phyloP scores from a whole-genome alignment of 306 rosid genomes.

The Ochetophila trinervis region DNA sequence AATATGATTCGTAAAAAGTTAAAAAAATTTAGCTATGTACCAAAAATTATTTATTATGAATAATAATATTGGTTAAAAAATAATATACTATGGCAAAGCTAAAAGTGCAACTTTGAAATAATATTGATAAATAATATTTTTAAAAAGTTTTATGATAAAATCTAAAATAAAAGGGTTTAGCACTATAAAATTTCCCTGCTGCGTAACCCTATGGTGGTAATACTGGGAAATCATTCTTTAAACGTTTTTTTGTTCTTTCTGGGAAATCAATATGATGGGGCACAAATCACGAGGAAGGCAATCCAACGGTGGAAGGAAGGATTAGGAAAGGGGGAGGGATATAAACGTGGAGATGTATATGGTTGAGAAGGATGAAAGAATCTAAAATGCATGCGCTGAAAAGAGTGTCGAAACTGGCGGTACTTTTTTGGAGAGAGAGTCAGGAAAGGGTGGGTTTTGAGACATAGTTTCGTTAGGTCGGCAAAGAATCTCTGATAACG shows the following conservation, averaged over 20 bases:
- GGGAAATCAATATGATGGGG: not conserved
- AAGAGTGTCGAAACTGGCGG: not conserved
- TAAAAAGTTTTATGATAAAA: too few relatives aligned
- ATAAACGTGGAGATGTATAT: not conserved
- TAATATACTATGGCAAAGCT: too few relatives aligned
- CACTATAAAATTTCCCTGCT: too few relatives aligned
- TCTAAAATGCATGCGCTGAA: slow-evolving; percentile 3
- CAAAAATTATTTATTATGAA: too few relatives aligned
- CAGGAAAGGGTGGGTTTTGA: not conserved
- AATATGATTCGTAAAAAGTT: too few relatives aligned
- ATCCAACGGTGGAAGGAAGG: slow-evolving; percentile 20
- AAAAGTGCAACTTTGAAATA: too few relatives aligned
- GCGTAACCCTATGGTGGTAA: too few relatives aligned
- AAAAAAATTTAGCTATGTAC: too few relatives aligned
- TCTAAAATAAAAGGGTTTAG: too few relatives aligned
- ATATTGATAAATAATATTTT: too few relatives aligned
- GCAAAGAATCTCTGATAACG: slow-evolving; percentile 35
- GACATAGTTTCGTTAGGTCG: slow-evolving; percentile 16
- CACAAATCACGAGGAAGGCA: slow-evolving; percentile 3
- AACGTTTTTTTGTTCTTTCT: not conserved
- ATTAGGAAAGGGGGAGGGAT: not conserved
- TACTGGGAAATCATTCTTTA: too few relatives aligned
- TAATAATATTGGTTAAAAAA: too few relatives aligned
- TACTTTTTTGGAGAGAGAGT: slow-evolving; percentile 6
- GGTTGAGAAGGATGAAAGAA: slow-evolving; percentile 1